Evolutionary conservation across 2,329 filamentous ascomycete species (phyloP).

Genomic region (Acrocalymma vagum): DNA sequence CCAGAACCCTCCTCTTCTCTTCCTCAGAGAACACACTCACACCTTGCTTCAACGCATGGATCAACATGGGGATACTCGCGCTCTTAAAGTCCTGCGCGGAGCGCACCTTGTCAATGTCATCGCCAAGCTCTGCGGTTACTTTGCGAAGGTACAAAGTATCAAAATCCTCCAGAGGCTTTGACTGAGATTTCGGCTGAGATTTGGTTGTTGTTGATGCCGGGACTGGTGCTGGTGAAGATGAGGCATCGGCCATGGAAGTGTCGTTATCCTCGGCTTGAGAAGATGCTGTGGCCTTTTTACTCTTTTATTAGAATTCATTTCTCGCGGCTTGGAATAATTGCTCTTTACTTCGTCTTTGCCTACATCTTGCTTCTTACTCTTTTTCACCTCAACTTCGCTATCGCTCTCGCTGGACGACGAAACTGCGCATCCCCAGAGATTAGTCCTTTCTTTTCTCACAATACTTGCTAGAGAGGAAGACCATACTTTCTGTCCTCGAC

Average conservation of each 20-base stretch:
- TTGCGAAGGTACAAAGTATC: constrained; percentile 74
- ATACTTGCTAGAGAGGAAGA: too few species aligned
- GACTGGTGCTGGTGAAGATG: constrained; percentile 10
- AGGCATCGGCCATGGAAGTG: constrained; percentile 26
- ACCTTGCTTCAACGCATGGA: constrained; percentile 75
- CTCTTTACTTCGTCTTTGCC: constrained; percentile 5
- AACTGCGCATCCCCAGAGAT: constrained; percentile 23
- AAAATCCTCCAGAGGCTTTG: constrained; percentile 55
- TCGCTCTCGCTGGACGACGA: constrained; percentile 41
- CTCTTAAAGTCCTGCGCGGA: constrained; percentile 74
- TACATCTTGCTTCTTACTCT: constrained; percentile 13
- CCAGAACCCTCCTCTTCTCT: constrained; percentile 56
- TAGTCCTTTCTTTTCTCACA: constrained; percentile 3
- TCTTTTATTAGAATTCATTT: constrained; percentile 11
- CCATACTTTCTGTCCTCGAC: constrained; percentile 38
- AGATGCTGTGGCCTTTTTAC: constrained; percentile 18
- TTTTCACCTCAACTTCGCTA: constrained; percentile 31
- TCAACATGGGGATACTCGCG: constrained; percentile 68
- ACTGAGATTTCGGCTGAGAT: constrained; percentile 3
- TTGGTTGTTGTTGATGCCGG: constrained; percentile 3
- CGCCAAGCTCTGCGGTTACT: constrained; percentile 73
- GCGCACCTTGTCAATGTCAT: constrained; percentile 77
- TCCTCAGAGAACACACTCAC: constrained; percentile 66
- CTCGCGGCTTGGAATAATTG: neutral
- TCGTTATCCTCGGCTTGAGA: constrained; percentile 17